Base-by-base conservation (phyloP, 2,329 filamentous ascomycete species). In the Diplodia mutila region DNA sequence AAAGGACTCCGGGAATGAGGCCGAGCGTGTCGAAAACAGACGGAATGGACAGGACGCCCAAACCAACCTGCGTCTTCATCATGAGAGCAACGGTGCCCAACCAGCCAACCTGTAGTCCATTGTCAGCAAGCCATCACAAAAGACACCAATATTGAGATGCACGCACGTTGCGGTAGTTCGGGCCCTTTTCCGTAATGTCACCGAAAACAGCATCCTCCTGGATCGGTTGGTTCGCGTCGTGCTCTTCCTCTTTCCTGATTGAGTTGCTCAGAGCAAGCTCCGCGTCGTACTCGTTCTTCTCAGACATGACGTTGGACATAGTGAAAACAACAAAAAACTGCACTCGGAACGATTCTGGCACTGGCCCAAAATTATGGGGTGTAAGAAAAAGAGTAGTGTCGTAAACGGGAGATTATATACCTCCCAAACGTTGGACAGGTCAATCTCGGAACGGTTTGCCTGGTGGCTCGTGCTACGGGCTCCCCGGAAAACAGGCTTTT, bases 1-100 rank as follows among this genome's bases (percentile, higher is more conserved):
- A 76, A 29, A 85, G 80, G 12, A 85, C 72, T n/a, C 84, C 84
- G 0, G 84, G 84, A 12, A 85, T 75, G 27, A 85, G 73, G 4
- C 83, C 84, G 4, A 85, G 76, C 1, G 74, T 74, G 65, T 85
- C 75, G 68, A 85, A 83, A 0, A 79, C 78, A 8, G 73, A 69
- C 0, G 83, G 83, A 29, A 85, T 83, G 0, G 83, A 82, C n/a
- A 85, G 77, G n/a, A 85, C 82, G 68, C 78, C 78, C n/a, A 77
- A 71, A 59, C 74, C 74, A 16, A 76, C 74, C 39, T 76, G 74
- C 1, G 74, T 75, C 61, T 76, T 76, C 68, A 76, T 67, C 74
- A 76, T 76, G 49, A 76, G 68, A 54, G 72, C 73, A 5, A 73
- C 65, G 0, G 74, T 74, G 1, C 72, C 74, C 54, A 72, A 68